Evolutionary conservation across 2,329 filamentous ascomycete genomes (phyloP).

Genomic region (Pseudogymnoascus verrucosus): DNA sequence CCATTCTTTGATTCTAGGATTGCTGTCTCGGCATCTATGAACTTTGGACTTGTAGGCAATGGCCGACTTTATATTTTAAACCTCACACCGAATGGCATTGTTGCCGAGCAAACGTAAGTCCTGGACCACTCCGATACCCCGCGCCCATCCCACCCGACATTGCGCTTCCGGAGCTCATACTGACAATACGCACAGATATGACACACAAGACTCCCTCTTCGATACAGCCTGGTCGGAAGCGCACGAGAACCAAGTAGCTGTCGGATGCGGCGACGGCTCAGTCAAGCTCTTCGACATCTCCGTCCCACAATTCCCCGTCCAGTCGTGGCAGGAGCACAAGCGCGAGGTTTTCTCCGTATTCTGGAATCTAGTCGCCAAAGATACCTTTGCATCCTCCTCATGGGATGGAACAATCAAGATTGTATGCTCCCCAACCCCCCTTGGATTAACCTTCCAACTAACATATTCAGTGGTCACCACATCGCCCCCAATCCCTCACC

Average conservation of each 20-base stretch:
- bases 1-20: conserved; percentile 95
- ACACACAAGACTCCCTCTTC: conserved; percentile 95
- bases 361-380: conserved; percentile 89
- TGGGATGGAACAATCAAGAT: conserved; percentile 97
- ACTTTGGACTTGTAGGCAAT: conserved; percentile 96
- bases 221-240: conserved; percentile 93
- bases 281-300: conserved; percentile 88
- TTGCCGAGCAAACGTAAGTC: conserved; percentile 69
- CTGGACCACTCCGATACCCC: not conserved
- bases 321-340: conserved; percentile 88
- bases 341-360: conserved; percentile 86
- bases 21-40: conserved; percentile 82
- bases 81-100: conserved; percentile 74
- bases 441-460: not conserved
- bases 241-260: conserved; percentile 88
- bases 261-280: conserved; percentile 85
- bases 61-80: conserved; percentile 79
- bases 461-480: conserved; percentile 66
- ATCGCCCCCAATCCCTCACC: conserved; percentile 62
- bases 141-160: not conserved
- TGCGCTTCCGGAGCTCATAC: not conserved
- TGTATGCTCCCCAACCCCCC: conserved; percentile 33
- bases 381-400: conserved; percentile 81
- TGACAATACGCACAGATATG: conserved; percentile 53
- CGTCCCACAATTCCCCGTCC: conserved; percentile 74